A percentile compares a stretch with the other conserved stretches of the same genome.
Evolutionary conservation across 2,329 filamentous ascomycete genomes (phyloP).

Genomic region (Delphinella strobiligena): DNA sequence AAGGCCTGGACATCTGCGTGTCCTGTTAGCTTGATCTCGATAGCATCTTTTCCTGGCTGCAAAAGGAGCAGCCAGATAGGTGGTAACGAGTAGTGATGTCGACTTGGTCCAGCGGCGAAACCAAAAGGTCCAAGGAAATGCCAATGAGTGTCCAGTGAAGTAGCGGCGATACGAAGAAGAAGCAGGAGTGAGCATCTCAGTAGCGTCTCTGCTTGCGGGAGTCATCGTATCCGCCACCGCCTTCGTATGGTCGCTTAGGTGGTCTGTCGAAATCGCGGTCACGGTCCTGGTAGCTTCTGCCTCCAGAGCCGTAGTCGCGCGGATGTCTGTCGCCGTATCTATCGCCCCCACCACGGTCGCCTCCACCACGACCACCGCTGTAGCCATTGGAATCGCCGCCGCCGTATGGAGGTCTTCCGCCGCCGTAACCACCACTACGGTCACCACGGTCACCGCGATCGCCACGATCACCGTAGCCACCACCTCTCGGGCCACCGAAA

Average conservation of each 20-base stretch:
- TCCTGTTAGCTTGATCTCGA: background rate
- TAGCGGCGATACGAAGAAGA: background rate
- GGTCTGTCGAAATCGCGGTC: slow-evolving; percentile 39
- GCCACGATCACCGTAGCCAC: slow-evolving; percentile 23
- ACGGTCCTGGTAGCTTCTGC: slow-evolving; percentile 35
- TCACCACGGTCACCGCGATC: slow-evolving; percentile 17
- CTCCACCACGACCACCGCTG: slow-evolving; percentile 30
- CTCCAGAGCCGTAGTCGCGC: slow-evolving; percentile 29
- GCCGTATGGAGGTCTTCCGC: slow-evolving; percentile 11
- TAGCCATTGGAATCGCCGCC: slow-evolving; percentile 15
- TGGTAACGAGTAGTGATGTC: no score
- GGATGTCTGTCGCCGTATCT: slow-evolving; percentile 55
- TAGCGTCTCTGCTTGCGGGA: slow-evolving; percentile 49
- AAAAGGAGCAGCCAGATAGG: no score
- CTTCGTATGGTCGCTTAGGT: slow-evolving; percentile 56
- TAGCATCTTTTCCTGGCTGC: no score
- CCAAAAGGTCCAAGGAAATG: background rate
- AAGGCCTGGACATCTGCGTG: background rate
- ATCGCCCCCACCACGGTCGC: slow-evolving; percentile 42
- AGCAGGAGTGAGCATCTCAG: slow-evolving; percentile 21
- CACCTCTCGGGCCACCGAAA: slow-evolving; percentile 17
- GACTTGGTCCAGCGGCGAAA: background rate
- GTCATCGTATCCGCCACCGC: slow-evolving; percentile 61
- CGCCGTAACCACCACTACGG: slow-evolving; percentile 24
- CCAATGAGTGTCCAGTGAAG: background rate